A percentile compares a stretch with the other conserved stretches of the same genome.
Conservation (phyloP, 805 yeast genomes). For the Cyberlindnera mycetangii region DNA sequence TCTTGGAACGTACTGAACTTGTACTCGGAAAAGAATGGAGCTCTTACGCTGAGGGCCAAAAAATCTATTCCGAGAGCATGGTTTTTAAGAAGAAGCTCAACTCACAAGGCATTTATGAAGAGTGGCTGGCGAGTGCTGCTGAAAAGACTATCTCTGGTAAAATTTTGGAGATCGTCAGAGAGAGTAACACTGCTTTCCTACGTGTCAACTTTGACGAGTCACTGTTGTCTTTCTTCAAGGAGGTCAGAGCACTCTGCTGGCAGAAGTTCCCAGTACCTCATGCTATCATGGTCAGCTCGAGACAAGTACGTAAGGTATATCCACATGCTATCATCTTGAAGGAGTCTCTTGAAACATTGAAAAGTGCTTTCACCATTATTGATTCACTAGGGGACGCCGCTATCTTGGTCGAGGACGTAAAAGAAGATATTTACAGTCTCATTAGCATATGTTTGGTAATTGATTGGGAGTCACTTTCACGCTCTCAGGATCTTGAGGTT, state of each 20-base stretch:
- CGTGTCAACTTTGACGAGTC: conserved; percentile 51
- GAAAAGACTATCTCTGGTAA: conserved; percentile 30
- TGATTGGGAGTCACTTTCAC: conserved; percentile 53
- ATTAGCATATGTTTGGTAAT: conserved; percentile 36
- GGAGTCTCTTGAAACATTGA: conserved; percentile 48
- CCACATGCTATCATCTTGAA: conserved; percentile 54
- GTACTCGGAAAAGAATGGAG: conserved; percentile 63
- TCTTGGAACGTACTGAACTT: conserved; percentile 44
- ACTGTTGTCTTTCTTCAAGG: conserved; percentile 44
- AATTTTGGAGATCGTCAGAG: conserved; percentile 38
- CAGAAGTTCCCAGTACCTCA: conserved; percentile 60
- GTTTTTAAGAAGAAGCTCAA: conserved; percentile 46
- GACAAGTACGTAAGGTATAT: conserved; percentile 47
- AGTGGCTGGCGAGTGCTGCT: conserved; percentile 45
- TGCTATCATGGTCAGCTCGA: conserved; percentile 42
- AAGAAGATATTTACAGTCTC: conserved; percentile 30
- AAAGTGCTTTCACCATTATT: conserved; percentile 29
- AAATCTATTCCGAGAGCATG: conserved; percentile 48
- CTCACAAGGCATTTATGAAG: conserved; percentile 36
- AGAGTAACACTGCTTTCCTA: conserved; percentile 30
- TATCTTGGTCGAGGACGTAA: conserved; percentile 38
- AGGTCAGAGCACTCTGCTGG: conserved; percentile 47
- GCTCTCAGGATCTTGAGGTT: conserved; percentile 45
- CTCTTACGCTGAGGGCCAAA: conserved; percentile 62
- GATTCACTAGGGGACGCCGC: conserved; percentile 40